Evolutionary conservation across 2,329 filamentous ascomycete genomes (phyloP).

Genomic region (Ramularia endophylla): DNA sequence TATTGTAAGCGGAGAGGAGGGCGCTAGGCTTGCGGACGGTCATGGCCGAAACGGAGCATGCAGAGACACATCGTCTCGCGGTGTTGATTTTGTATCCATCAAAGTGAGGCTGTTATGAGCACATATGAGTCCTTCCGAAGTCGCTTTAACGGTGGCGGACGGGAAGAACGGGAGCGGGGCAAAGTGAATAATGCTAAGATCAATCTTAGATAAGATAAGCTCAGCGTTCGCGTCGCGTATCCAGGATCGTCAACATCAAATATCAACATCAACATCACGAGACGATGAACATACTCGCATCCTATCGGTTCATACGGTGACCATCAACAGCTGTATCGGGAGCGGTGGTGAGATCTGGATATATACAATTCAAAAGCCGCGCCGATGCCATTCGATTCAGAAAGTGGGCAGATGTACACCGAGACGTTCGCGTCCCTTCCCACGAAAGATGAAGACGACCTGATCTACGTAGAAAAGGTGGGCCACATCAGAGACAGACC

Average conservation of each 20-base stretch:
- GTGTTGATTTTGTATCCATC: slow-evolving; percentile 1
- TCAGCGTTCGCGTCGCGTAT: background rate
- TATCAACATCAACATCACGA: too few species aligned
- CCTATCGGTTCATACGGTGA: too few species aligned
- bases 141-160: too few species aligned
- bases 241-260: too few species aligned
- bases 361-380: too few species aligned
- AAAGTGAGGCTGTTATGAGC: too few species aligned
- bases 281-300: too few species aligned
- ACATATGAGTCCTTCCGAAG: too few species aligned
- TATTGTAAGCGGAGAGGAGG: slow-evolving; percentile 28
- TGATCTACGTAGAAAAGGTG: background rate
- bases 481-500: background rate
- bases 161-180: background rate
- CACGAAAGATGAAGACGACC: background rate
- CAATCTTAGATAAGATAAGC: background rate
- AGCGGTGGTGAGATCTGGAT: too few species aligned
- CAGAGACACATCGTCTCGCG: slow-evolving; percentile 17
- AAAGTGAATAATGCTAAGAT: too few species aligned
- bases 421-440: slow-evolving; percentile 7
- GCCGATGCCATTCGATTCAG: slow-evolving; percentile 11
- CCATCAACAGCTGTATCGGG: too few species aligned
- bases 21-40: slow-evolving; percentile 33
- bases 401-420: slow-evolving; percentile 15
- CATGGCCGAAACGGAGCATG: slow-evolving; percentile 25